phyloP scores from a whole-genome alignment of 768 basidiomycete genomes.

The Amylocystis lapponica region DNA sequence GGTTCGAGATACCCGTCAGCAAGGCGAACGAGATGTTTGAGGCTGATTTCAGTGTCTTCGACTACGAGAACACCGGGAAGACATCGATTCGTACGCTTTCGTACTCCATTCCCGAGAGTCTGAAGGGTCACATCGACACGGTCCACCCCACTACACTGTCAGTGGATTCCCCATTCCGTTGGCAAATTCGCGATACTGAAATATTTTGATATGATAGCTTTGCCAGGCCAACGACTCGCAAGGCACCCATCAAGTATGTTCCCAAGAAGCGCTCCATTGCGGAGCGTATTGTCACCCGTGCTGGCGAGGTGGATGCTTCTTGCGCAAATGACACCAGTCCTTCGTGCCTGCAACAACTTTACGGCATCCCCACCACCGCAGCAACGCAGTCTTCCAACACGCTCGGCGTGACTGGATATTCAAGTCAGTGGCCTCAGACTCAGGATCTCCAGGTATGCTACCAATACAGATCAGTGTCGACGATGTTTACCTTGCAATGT shows the following conservation, averaged over 20 bases:
- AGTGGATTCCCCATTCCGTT: neutral
- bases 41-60: conserved; percentile 23
- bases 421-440: conserved; percentile 23
- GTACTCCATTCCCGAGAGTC: conserved; percentile 25
- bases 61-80: conserved; percentile 17
- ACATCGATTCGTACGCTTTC: conserved; percentile 23
- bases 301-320: conserved; percentile 21
- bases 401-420: conserved; percentile 29
- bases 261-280: neutral
- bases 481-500: conserved; percentile 41
- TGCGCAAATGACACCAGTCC: conserved; percentile 22
- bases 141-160: conserved; percentile 28
- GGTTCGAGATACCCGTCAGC: conserved; percentile 19
- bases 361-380: conserved; percentile 20
- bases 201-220: too few species aligned
- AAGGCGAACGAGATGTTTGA: conserved; percentile 26
- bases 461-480: conserved; percentile 25
- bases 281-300: too few species aligned
- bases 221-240: too few species aligned
- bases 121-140: conserved; percentile 22
- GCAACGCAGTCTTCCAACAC: conserved; percentile 19
- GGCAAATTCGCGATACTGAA: neutral
- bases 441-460: conserved; percentile 33
- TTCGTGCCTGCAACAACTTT: conserved; percentile 26
- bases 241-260: neutral